Percentiles rank a stretch among this genome's conserved stretches.
phyloP scores from a whole-genome alignment of 1,284 basidiomycete genomes.

The Trametes versicolor region DNA sequence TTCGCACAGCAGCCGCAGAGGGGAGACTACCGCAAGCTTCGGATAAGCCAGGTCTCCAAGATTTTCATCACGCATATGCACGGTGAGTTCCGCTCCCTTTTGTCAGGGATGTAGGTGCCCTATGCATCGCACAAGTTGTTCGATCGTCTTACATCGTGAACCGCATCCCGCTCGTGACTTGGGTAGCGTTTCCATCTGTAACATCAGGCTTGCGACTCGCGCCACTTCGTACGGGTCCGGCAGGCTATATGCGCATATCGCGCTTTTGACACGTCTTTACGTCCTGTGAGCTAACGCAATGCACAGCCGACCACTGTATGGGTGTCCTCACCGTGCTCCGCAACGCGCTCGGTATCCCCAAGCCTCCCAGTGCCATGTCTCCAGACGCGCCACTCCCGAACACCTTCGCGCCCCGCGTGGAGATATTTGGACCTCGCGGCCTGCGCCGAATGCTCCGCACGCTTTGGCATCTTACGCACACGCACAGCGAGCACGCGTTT shows the following conservation, averaged over 20 bases:
- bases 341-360: constrained; percentile 62
- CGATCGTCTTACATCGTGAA: background rate
- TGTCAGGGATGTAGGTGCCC: too few species aligned
- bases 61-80: constrained; percentile 95
- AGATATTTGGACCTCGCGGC: constrained; percentile 88
- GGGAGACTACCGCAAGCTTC: constrained; percentile 47
- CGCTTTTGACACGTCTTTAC: too few species aligned
- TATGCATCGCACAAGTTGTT: background rate
- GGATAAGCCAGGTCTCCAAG: constrained; percentile 67
- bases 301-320: constrained; percentile 81
- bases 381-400: constrained; percentile 26
- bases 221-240: background rate
- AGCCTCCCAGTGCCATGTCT: constrained; percentile 35
- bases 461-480: constrained; percentile 76
- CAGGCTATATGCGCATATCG: background rate
- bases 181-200: too few species aligned
- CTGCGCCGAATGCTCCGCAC: constrained; percentile 83
- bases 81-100: constrained; percentile 49
- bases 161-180: too few species aligned
- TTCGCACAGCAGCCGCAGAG: constrained; percentile 51
- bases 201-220: too few species aligned
- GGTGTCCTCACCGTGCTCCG: constrained; percentile 82
- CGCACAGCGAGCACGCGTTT: constrained; percentile 72
- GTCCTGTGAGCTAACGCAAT: background rate
- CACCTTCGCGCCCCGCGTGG: constrained; percentile 56